Percentiles rank a stretch among this genome's conserved stretches.
phyloP scores from a whole-genome alignment of 2,329 filamentous ascomycete species.

The Verticillium nonalfalfae region DNA sequence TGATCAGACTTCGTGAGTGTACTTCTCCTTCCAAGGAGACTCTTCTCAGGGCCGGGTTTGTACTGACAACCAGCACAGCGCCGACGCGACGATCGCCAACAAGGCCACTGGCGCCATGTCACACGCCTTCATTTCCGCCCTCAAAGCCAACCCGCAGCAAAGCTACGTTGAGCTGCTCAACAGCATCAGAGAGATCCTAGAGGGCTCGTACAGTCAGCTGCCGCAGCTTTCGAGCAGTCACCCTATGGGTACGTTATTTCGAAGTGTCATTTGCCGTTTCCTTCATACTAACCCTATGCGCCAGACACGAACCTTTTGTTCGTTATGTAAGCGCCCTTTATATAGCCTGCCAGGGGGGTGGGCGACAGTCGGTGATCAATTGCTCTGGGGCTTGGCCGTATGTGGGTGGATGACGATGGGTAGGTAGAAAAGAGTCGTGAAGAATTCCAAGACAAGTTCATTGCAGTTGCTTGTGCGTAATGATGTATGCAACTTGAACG shows the following conservation, averaged over 20 bases:
- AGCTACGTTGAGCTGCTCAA: conserved; percentile 96
- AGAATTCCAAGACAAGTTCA: no score
- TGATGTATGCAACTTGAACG: no score
- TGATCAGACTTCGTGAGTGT: conserved; percentile 80
- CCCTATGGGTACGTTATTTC: conserved; percentile 68
- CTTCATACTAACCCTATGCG: background rate
- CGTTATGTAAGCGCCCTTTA: background rate
- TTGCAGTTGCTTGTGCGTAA: no score
- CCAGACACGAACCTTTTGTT: background rate
- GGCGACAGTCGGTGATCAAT: no score
- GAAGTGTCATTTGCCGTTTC: background rate
- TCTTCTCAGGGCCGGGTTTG: conserved; percentile 9
- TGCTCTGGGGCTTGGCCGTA: no score
- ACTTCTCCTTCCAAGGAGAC: conserved; percentile 17
- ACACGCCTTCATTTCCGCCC: conserved; percentile 87
- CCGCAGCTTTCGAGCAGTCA: conserved; percentile 97
- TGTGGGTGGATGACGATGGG: no score
- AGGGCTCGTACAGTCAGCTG: conserved; percentile 86
- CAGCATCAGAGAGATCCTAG: conserved; percentile 88
- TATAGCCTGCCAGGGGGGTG: no score
- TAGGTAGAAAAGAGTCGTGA: no score
- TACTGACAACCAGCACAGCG: conserved; percentile 42
- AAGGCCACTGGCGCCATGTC: conserved; percentile 97
- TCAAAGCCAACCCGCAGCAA: conserved; percentile 96
- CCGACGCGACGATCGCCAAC: conserved; percentile 85